Base-by-base conservation (phyloP, 1,284 basidiomycete species). In the Cystobasidiaceae sp. region DNA sequence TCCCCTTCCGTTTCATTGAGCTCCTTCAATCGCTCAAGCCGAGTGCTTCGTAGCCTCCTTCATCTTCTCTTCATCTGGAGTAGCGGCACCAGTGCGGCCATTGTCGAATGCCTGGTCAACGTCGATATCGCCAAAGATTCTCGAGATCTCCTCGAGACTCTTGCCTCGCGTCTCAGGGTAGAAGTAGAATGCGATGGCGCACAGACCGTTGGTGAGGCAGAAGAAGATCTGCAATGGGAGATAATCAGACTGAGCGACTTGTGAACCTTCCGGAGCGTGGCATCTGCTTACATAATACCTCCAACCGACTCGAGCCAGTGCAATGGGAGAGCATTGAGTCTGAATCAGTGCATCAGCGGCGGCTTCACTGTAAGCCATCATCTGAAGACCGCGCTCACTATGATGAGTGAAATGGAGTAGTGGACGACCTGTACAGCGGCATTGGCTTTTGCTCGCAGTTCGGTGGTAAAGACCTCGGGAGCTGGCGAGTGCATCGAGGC, bases 131-230 rank as follows among this genome's bases (percentile, higher is more conserved):
- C 74, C 75, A 67, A 77, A 78, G 56, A 79, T 68, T 28, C 78
- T 71, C 58, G 78, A 77, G 55, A 79, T 71, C 64, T 78, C 78
- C 59, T 78, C 77, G 21, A 79, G 71, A 15, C 75, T 72, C 33
- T 76, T 70, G 34, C 73, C 73, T 48, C 65, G 70, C 27, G 72
- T 74, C 58, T 74, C 71, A 2, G 67, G 65, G 34, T 60, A 67
- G 62, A 65, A 67, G 41, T 17, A 33, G 54, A 50, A 57, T 17
- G 57, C 32, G 1, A 37, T n/a, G 6, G 62, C 62, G 46, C 62
- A 65, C n/a, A 65, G 41, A 21, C 33, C 52, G 30, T 65, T 65
- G 8, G 60, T 62, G n/a, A 62, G 25, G 37, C 32, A 25, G 49
- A 62, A 62, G 2, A 60, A 37, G 25, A 63, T 56, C 62, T 57